Base-by-base conservation (phyloP, 177 flowering plant species). In the Vitis hybrid region DNA sequence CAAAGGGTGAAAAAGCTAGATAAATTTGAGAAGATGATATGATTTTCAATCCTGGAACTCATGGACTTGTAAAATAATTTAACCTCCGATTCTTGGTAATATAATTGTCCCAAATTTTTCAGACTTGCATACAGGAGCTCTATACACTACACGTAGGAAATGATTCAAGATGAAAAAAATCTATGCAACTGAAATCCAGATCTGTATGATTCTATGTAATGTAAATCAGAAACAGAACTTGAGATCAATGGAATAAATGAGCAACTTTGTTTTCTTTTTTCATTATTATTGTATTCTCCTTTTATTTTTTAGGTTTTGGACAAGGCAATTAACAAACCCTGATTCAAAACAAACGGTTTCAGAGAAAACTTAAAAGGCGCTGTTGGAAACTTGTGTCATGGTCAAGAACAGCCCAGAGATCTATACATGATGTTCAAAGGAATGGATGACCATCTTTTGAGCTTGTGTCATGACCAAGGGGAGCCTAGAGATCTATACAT, bases 21-120 rank as follows among this genome's bases (percentile, higher is more conserved):
- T 15, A 90, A 92, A 56, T 82, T 91, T 74, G 98, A 95, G 87
- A 89, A 88, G 71, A 89, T 88, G 94, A 86, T 95, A 59, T 91
- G 73, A 80, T 61, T 15, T 7, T 40, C 46, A 40, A 27, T 7
- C 46, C 46, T 7, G 46, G 46, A 40, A 7, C 46, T 40, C 46
- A 40, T 40, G 46, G 9, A 40, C 30, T 12, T 66, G 11, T 14
- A 17, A 32, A 10, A 62, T 17, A 40, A 27, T 35, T 27, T 19
- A 52, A 52, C 35, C 13, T 63, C 8, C 14, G 40, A 18, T 70
- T 24, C 19, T 54, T 18, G 19, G 12, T 68, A 35, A 18, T 17
- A 54, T 35, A 5, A 40, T 48, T 35, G 46, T 10, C 7, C 62
- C 52, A 14, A 32, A 2, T n/a, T 62, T 11, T n/a, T 21, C 27